These are phyloP conservation scores for Bonnemaisonia californica DNA, from an alignment of 31 red algal species.

Conservation along the genomic window DNA sequence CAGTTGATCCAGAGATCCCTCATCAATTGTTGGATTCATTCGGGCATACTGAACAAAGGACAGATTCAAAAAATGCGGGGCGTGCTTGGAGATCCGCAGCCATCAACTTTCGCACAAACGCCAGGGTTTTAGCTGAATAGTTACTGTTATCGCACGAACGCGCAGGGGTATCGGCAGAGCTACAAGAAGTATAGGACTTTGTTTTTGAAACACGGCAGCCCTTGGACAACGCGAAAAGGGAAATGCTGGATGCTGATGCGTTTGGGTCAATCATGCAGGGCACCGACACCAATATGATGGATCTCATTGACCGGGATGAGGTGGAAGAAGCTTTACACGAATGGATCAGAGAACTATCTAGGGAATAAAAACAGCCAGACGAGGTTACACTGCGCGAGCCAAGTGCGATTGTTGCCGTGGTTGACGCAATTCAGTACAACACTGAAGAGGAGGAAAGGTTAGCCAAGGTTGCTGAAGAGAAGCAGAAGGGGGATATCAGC, in stretches of 20 bases:
- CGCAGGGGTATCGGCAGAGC: not conserved
- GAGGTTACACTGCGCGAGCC: not conserved
- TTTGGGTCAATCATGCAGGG: not conserved
- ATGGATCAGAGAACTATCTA: not conserved
- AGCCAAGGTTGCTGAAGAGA: not conserved
- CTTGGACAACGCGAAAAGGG: too few relatives aligned
- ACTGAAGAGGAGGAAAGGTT: not conserved
- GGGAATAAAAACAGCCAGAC: not conserved
- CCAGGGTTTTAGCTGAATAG: not conserved
- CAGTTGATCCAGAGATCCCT: not conserved
- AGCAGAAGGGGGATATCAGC: too few relatives aligned
- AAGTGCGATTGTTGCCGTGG: not conserved
- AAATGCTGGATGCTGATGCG: too few relatives aligned
- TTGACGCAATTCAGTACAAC: not conserved
- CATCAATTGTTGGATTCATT: not conserved
- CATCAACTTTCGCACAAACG: not conserved
- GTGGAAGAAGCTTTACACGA: not conserved
- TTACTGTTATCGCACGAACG: not conserved
- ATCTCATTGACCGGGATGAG: not conserved
- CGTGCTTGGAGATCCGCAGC: not conserved
- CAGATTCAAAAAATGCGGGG: not conserved
- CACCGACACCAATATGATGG: not conserved
- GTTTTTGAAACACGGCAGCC: too few relatives aligned
- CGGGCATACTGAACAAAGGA: constrained; percentile 2
- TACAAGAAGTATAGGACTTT: not conserved